These are phyloP conservation scores for Gossypium armourianum DNA, from an alignment of 441 rosid species.

Conservation along the genomic window DNA sequence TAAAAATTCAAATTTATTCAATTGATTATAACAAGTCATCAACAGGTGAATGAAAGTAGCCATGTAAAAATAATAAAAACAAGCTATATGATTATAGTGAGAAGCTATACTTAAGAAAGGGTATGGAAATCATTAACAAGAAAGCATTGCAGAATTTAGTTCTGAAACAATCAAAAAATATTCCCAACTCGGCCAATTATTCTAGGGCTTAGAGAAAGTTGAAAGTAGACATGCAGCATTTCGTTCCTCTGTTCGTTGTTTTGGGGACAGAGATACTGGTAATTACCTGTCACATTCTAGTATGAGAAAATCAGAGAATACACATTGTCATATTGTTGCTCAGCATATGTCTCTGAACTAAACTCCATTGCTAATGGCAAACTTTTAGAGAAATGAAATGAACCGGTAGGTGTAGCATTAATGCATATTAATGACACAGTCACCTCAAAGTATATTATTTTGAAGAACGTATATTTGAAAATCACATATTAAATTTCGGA, in stretches of 20 bases:
- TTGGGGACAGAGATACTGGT: neutral
- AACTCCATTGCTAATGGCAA: neutral
- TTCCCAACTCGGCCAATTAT: neutral
- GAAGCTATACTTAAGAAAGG: neutral
- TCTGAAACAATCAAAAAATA: neutral
- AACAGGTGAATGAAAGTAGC: neutral
- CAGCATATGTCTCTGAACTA: neutral
- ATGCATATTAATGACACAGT: neutral
- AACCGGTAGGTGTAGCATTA: neutral
- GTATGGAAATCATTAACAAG: neutral
- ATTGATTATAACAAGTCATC: neutral
- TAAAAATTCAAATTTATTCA: conserved; percentile 2
- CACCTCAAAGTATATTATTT: neutral
- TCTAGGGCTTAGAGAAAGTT: neutral
- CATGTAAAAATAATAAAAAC: neutral
- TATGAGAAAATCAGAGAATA: neutral
- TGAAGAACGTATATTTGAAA: neutral
- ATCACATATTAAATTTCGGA: neutral
- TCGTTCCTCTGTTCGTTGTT: neutral
- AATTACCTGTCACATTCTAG: neutral
- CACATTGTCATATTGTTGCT: neutral
- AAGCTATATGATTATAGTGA: neutral
- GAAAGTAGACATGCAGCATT: neutral
- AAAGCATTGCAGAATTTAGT: neutral
- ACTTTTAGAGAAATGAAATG: neutral